Percentiles rank a stretch among this genome's conserved stretches.
Conservation (phyloP, 331 rosid species). For the Rhamnella rubrinervis region DNA sequence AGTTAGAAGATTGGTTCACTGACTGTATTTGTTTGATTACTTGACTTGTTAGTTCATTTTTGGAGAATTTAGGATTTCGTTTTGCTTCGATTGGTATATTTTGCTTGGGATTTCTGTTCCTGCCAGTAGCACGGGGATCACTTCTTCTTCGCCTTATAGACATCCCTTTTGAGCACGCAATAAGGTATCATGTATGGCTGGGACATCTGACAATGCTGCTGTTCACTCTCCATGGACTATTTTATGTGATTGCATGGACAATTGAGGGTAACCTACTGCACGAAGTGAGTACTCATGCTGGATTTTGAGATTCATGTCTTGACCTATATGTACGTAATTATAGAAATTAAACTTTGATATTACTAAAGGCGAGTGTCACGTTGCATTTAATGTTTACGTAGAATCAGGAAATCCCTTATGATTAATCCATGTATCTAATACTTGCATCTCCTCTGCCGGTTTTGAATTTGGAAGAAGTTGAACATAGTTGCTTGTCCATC, state of each 20-base stretch:
- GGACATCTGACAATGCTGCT: conserved; percentile 91
- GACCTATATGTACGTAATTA: not conserved
- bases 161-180: conserved; percentile 90
- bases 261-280: conserved; percentile 49
- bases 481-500: too few species aligned
- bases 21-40: conserved; percentile 10
- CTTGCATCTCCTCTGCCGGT: not conserved
- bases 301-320: conserved; percentile 13
- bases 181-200: conserved; percentile 90
- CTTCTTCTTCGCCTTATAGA: conserved; percentile 75
- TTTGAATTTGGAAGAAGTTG: not conserved
- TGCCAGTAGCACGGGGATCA: conserved; percentile 89
- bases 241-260: conserved; percentile 55
- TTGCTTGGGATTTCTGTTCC: conserved; percentile 74
- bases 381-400: conserved; percentile 1
- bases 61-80: conserved; percentile 61
- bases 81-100: conserved; percentile 59
- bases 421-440: not conserved
- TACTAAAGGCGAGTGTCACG: too few species aligned
- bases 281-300: conserved; percentile 52
- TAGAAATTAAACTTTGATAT: too few species aligned
- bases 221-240: conserved; percentile 80
- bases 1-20: conserved; percentile 5
- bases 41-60: conserved; percentile 48
- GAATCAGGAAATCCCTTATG: not conserved